A percentile compares a stretch with the other conserved stretches of the same genome.
Evolutionary conservation across 352 stramenopile genomes (phyloP).

Genomic region (Blastocystis sp.): DNA sequence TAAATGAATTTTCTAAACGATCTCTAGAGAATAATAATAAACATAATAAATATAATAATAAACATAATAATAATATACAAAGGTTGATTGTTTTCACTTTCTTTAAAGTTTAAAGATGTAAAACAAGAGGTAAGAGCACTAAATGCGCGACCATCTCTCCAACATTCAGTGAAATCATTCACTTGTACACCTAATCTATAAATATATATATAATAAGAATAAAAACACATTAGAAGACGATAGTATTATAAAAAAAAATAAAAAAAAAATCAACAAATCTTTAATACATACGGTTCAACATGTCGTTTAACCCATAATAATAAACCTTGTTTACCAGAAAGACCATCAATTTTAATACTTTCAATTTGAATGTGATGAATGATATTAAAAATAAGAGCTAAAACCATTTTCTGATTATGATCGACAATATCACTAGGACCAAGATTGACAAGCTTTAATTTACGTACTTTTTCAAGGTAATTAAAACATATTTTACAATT

Average conservation of each 20-base stretch:
- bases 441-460: constrained; percentile 31
- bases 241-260: too few relatives aligned
- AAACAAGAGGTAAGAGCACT: constrained; percentile 18
- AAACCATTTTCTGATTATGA: constrained; percentile 14
- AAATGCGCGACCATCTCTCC: constrained; percentile 27
- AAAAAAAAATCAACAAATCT: too few relatives aligned
- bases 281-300: constrained; percentile 3
- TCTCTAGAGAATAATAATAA: too few relatives aligned
- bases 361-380: constrained; percentile 27
- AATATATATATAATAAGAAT: neutral
- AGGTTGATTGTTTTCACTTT: too few relatives aligned
- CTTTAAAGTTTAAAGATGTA: too few relatives aligned
- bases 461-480: constrained; percentile 20
- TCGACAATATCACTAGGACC: constrained; percentile 32
- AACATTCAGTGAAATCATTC: constrained; percentile 23
- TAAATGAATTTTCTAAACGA: too few relatives aligned
- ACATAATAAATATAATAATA: too few relatives aligned
- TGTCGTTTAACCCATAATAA: constrained; percentile 34
- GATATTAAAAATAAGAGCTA: constrained; percentile 30
- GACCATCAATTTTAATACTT: constrained; percentile 29
- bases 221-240: too few relatives aligned
- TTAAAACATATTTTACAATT: constrained; percentile 33
- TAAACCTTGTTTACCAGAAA: constrained; percentile 28
- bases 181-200: constrained; percentile 15
- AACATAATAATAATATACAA: too few relatives aligned